These are phyloP conservation scores for Pyrrhoderma lamaoense DNA, from an alignment of 1,284 basidiomycete genomes.

Conservation along the genomic window DNA sequence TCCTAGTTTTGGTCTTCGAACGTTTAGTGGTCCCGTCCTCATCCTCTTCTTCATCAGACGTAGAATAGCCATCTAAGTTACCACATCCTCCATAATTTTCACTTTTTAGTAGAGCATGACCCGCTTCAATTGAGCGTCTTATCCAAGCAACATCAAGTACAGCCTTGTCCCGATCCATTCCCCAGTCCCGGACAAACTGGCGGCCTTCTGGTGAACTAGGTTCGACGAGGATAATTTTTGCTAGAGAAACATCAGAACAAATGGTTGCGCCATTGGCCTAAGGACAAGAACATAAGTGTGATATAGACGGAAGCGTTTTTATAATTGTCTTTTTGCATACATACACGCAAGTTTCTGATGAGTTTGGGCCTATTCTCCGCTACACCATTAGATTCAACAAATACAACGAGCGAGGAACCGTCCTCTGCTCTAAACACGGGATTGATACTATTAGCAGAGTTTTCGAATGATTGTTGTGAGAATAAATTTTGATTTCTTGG, in stretches of 20 bases:
- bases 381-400: constrained; percentile 47
- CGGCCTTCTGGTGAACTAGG: constrained; percentile 41
- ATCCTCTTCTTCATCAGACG: constrained; percentile 25
- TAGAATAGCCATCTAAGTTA: constrained; percentile 38
- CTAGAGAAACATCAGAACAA: constrained; percentile 37
- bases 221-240: constrained; percentile 52
- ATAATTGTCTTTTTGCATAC: constrained; percentile 13
- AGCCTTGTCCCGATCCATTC: constrained; percentile 38
- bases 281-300: background rate
- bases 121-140: constrained; percentile 33
- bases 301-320: background rate
- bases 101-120: constrained; percentile 34
- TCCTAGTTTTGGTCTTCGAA: background rate
- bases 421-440: background rate
- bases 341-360: constrained; percentile 44
- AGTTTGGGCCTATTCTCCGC: constrained; percentile 38
- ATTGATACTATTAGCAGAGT: too few species aligned
- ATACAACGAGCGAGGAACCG: constrained; percentile 30
- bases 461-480: too few species aligned
- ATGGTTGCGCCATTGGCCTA: constrained; percentile 49
- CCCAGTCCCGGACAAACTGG: constrained; percentile 50
- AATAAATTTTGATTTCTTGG: too few species aligned
- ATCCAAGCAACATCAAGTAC: constrained; percentile 43
- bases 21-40: constrained; percentile 14
- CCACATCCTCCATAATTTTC: constrained; percentile 52